Evolutionary conservation across 176 grass and related monocot species (phyloP).

Genomic region (Themeda triandra): DNA sequence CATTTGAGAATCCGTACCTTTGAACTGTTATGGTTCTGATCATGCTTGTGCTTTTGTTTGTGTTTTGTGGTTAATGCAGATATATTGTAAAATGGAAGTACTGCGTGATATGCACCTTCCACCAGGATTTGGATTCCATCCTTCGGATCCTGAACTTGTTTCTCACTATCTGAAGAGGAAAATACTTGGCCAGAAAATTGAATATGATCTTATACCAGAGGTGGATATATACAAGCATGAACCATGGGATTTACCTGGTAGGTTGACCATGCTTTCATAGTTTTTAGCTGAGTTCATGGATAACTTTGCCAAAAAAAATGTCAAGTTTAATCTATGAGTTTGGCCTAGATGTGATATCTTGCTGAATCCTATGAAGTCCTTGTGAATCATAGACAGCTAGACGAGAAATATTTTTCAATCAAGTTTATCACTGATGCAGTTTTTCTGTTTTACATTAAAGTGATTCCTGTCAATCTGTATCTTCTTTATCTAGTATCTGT

Average conservation of each 20-base stretch:
- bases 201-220: constrained; percentile 62
- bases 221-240: constrained; percentile 98
- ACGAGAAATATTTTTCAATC: background rate
- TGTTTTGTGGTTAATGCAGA: constrained; percentile 14
- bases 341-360: background rate
- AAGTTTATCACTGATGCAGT: background rate
- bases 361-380: background rate
- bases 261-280: constrained; percentile 1
- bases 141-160: constrained; percentile 74
- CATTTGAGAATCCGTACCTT: background rate
- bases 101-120: constrained; percentile 47
- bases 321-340: background rate
- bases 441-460: constrained; percentile 8
- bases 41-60: background rate
- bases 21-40: background rate
- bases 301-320: background rate
- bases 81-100: constrained; percentile 51
- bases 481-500: background rate
- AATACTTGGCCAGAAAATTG: constrained; percentile 62
- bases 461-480: constrained; percentile 8
- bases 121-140: constrained; percentile 90
- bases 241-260: constrained; percentile 96
- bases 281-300: background rate
- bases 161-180: constrained; percentile 83
- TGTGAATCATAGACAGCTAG: background rate